Evolutionary conservation across 371 early-diverging fungal species (phyloP), one percentile per base, ranked within the genome.

Genomic region (Dinochytrium kinnereticum): DNA sequence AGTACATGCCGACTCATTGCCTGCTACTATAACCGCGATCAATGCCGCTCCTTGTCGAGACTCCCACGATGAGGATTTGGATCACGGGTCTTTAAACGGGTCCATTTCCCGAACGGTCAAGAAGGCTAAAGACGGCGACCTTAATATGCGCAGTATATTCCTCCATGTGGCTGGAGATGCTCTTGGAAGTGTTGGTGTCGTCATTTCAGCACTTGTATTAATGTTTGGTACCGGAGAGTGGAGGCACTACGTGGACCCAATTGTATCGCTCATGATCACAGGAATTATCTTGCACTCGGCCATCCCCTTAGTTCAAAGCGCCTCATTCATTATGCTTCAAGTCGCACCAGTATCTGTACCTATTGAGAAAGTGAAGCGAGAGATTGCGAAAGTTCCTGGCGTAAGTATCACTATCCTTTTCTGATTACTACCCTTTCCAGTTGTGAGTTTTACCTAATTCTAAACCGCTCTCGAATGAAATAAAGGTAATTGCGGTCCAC

Each of bases 131-230:
- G 55, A 53, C 10, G 55, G 31, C 15, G 71, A 90, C 69, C 81
- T 95, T 40, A 95, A 96, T 81, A 95, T 96, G 95, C 90, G 86
- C 64, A 96, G 96, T 49, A 93, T 97, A 26, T 96, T 96, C 81
- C 85, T 98, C 44, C 98, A 98, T 83, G 94, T 97, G 31, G 77
- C 96, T 30, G 98, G 99, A 40, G 99, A 98, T 83, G 91, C 95
- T 13, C 84, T 97, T n/a, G 96, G 95, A 37, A 94, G 93, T 59
- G 81, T 96, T 28, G 99, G 94, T 7, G 98, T 98, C 13, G 94
- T 98, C 69, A 82, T 90, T 49, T 89, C 93, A 37, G 91, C 94
- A 0, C 78, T 95, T 65, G 87, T 97, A 70, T 93, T 94, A 38
- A 93, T 91, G 89, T 84, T 91, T 50, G 88, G 90, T 0, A 76